Conservation (phyloP, 129 eudicot genomes). For the carrot (Daucus carota) region DH1_v3.0 NC_030383.2:7645001-7645500, state of each 20-base stretch:
- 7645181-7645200: conserved; percentile 2
- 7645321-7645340: not conserved
- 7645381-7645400: not conserved
- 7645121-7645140: conserved; percentile 68
- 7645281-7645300: conserved; percentile 72
- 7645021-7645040: conserved; percentile 11
- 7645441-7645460: not conserved
- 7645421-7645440: not conserved
- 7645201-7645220: conserved; percentile 1
- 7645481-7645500: not conserved
- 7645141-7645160: conserved; percentile 74
- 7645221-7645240: conserved; percentile 35
- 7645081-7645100: conserved; percentile 31
- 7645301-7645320: conserved; percentile 20
- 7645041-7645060: conserved; percentile 1
- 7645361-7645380: not conserved
- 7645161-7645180: not conserved
- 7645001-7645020: conserved; percentile 75
- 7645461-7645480: not conserved
- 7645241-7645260: conserved; percentile 75
- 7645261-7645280: conserved; percentile 88
- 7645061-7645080: not conserved
- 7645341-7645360: not conserved
- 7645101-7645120: conserved; percentile 81
- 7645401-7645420: not conserved